Percentiles rank a stretch among this genome's conserved stretches.
Conservation (phyloP, 2,329 filamentous ascomycete genomes). For the Alternaria triticina region DNA sequence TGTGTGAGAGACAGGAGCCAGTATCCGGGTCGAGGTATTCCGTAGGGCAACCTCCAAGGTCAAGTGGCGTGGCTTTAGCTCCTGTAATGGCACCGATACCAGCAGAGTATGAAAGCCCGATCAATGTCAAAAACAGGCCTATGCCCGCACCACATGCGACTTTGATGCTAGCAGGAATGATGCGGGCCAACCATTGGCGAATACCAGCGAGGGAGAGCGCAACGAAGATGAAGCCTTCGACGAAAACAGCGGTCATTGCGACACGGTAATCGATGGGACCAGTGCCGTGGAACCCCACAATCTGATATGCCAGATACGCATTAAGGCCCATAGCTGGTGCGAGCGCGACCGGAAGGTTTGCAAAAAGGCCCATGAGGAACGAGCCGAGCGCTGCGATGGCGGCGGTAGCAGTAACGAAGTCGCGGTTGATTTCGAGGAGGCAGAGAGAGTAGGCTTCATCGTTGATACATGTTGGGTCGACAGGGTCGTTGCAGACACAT, state of each 20-base stretch:
- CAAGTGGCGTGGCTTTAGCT: conserved; percentile 68
- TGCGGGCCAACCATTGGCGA: conserved; percentile 68
- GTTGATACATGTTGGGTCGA: conserved; percentile 58
- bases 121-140: conserved; percentile 80
- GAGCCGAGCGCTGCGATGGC: conserved; percentile 80
- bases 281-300: conserved; percentile 79
- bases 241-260: conserved; percentile 84
- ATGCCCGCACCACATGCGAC: conserved; percentile 90
- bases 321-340: conserved; percentile 83
- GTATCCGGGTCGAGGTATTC: conserved; percentile 51
- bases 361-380: conserved; percentile 81
- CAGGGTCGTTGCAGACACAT: conserved; percentile 69
- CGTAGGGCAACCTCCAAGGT: conserved; percentile 74
- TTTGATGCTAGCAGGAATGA: conserved; percentile 82
- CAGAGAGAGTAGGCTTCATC: conserved; percentile 70
- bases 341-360: conserved; percentile 77
- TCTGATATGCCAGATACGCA: conserved; percentile 85
- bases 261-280: conserved; percentile 71
- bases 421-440: conserved; percentile 68
- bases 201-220: conserved; percentile 74
- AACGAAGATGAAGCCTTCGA: conserved; percentile 87
- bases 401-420: conserved; percentile 83
- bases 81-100: conserved; percentile 82
- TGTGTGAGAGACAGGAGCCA: conserved; percentile 68
- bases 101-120: conserved; percentile 80